Evolutionary conservation across 2,329 filamentous ascomycete species (phyloP).

Genomic region (Alternaria ethzedia): DNA sequence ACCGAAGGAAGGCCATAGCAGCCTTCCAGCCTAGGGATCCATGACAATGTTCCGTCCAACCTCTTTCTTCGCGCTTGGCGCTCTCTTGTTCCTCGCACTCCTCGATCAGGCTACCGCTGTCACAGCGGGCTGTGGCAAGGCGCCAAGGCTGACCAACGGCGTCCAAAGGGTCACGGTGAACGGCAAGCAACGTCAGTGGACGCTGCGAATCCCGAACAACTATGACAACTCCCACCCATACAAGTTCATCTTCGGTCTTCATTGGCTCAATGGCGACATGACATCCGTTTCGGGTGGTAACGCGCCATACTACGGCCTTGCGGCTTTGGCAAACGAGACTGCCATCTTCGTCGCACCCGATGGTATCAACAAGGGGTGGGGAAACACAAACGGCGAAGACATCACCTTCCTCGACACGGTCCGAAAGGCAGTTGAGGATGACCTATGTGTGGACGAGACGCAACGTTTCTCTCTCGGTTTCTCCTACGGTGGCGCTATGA

Average conservation of each 20-base stretch:
- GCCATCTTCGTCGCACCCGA: slow-evolving; percentile 56
- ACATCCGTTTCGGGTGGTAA: slow-evolving; percentile 41
- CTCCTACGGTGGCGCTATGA: slow-evolving; percentile 55
- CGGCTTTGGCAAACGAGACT: slow-evolving; percentile 41
- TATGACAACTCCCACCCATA: slow-evolving; percentile 51
- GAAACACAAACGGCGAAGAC: slow-evolving; percentile 52
- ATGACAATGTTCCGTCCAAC: slow-evolving; percentile 13
- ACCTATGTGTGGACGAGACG: slow-evolving; percentile 53
- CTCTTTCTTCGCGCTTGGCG: slow-evolving; percentile 11
- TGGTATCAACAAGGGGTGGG: slow-evolving; percentile 51
- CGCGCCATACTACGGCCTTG: slow-evolving; percentile 52
- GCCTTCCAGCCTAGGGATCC: not conserved
- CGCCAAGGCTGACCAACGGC: slow-evolving; percentile 15
- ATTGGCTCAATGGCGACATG: slow-evolving; percentile 51
- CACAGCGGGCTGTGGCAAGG: slow-evolving; percentile 23
- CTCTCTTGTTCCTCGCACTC: slow-evolving; percentile 12
- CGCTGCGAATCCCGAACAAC: slow-evolving; percentile 42
- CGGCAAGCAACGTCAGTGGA: slow-evolving; percentile 22
- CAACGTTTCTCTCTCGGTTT: slow-evolving; percentile 55
- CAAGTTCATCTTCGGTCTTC: slow-evolving; percentile 53
- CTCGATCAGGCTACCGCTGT: slow-evolving; percentile 8
- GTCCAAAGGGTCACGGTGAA: slow-evolving; percentile 28
- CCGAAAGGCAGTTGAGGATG: slow-evolving; percentile 46
- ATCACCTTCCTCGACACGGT: slow-evolving; percentile 52
- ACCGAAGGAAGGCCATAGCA: not conserved